Conservation (phyloP, 495 filamentous ascomycete genomes). For the Chaetomidium leptoderma region DNA sequence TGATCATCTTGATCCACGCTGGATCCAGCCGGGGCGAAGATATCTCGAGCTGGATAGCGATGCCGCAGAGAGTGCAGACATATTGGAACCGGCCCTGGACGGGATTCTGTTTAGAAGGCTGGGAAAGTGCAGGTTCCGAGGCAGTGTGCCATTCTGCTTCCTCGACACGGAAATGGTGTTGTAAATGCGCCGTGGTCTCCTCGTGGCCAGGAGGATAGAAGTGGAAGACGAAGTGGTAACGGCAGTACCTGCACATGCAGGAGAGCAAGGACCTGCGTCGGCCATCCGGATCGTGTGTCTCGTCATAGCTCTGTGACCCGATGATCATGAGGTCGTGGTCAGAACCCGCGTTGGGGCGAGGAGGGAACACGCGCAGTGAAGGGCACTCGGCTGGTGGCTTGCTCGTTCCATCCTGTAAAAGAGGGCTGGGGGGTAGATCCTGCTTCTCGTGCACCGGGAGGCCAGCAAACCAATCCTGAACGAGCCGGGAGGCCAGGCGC, state of each 20-base stretch:
- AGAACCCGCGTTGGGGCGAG: not conserved
- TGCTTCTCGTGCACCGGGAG: not conserved
- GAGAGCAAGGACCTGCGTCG: constrained; percentile 16
- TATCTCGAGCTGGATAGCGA: constrained; percentile 41
- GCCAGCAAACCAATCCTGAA: constrained; percentile 28
- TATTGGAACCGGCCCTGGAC: constrained; percentile 37
- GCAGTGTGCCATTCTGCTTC: not conserved
- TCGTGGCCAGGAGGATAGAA: constrained; percentile 9
- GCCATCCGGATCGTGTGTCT: constrained; percentile 15
- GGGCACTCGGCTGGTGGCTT: constrained; percentile 10
- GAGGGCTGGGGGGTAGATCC: not conserved
- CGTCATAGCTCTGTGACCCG: constrained; percentile 23
- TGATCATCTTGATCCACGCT: constrained; percentile 51
- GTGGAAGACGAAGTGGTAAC: constrained; percentile 34
- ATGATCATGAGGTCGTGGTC: constrained; percentile 29
- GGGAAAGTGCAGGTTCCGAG: not conserved
- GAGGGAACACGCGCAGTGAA: constrained; percentile 17
- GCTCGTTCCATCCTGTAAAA: not conserved
- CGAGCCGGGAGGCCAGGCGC: constrained; percentile 23
- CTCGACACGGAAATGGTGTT: constrained; percentile 28
- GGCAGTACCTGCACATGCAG: constrained; percentile 33
- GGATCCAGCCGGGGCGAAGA: constrained; percentile 49
- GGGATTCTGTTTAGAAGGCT: constrained; percentile 29
- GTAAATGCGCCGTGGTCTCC: constrained; percentile 1
- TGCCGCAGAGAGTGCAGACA: constrained; percentile 51